Conservation (phyloP, 305 asterid genomes). For the Petunia hybrid region DNA sequence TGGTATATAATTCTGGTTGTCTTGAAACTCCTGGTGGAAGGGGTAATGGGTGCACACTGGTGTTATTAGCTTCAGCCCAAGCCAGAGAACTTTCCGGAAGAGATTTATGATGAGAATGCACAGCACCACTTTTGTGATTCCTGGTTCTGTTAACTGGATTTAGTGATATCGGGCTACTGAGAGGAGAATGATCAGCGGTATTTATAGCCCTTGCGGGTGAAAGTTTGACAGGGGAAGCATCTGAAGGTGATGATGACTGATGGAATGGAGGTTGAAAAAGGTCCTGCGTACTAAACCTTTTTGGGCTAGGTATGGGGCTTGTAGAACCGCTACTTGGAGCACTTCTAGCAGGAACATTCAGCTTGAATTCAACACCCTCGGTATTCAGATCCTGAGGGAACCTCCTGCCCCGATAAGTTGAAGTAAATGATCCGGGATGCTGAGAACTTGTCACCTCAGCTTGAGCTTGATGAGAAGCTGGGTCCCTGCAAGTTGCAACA, state of each 20-base stretch:
- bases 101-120: conserved; percentile 52
- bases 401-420: conserved; percentile 58
- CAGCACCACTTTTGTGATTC: conserved; percentile 28
- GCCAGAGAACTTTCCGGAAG: conserved; percentile 48
- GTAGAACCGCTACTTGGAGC: conserved; percentile 80
- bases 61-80: conserved; percentile 49
- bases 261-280: conserved; percentile 50
- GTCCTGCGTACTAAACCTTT: conserved; percentile 59
- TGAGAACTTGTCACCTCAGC: conserved; percentile 32
- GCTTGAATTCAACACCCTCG: conserved; percentile 51
- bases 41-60: conserved; percentile 75
- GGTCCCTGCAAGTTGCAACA: conserved; percentile 47
- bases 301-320: conserved; percentile 73
- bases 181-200: conserved; percentile 60
- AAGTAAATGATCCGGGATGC: conserved; percentile 37
- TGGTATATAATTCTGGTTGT: conserved; percentile 45
- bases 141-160: conserved; percentile 44
- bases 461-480: conserved; percentile 31
- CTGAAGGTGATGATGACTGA: conserved; percentile 38
- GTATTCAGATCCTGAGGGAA: conserved; percentile 48
- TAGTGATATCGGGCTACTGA: conserved; percentile 48
- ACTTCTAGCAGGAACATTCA: conserved; percentile 63
- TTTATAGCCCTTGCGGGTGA: conserved; percentile 37
- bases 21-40: conserved; percentile 73
- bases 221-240: conserved; percentile 39